phyloP scores from a whole-genome alignment of 2,329 filamentous ascomycete genomes.

The Aureobasidium sp. region DNA sequence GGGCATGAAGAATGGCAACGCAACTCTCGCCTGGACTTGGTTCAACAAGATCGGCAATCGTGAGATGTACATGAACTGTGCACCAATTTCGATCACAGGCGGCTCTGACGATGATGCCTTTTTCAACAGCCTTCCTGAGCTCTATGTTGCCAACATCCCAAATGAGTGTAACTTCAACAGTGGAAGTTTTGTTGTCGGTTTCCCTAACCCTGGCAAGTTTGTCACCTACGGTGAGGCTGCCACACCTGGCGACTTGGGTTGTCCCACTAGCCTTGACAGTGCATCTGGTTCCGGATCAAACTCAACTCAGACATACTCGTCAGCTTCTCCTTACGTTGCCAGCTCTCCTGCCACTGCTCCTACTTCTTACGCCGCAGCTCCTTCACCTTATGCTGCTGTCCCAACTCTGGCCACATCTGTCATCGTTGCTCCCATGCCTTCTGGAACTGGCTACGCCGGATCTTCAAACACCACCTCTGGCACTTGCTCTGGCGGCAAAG shows the following conservation, averaged over 20 bases:
- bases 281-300: background rate
- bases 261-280: background rate
- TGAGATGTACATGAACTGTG: conserved; percentile 98
- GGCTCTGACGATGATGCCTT: conserved; percentile 35
- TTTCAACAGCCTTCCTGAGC: conserved; percentile 56
- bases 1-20: conserved; percentile 64
- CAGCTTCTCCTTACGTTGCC: conserved; percentile 11
- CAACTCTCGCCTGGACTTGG: conserved; percentile 87
- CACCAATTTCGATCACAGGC: conserved; percentile 56
- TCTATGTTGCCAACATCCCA: conserved; percentile 60
- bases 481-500: conserved; percentile 17
- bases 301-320: conserved; percentile 14
- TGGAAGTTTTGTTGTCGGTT: conserved; percentile 37
- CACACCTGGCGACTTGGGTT: background rate
- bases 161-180: background rate
- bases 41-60: conserved; percentile 87
- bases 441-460: conserved; percentile 7
- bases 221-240: conserved; percentile 28
- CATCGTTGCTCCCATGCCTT: conserved; percentile 8
- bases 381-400: conserved; percentile 13
- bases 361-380: conserved; percentile 15
- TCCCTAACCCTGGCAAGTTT: conserved; percentile 56
- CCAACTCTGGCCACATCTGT: background rate
- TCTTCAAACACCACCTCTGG: conserved; percentile 8
- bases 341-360: conserved; percentile 17